Conservation (phyloP, 306 rosid species). For the Trichosanthes cucumerina region DNA sequence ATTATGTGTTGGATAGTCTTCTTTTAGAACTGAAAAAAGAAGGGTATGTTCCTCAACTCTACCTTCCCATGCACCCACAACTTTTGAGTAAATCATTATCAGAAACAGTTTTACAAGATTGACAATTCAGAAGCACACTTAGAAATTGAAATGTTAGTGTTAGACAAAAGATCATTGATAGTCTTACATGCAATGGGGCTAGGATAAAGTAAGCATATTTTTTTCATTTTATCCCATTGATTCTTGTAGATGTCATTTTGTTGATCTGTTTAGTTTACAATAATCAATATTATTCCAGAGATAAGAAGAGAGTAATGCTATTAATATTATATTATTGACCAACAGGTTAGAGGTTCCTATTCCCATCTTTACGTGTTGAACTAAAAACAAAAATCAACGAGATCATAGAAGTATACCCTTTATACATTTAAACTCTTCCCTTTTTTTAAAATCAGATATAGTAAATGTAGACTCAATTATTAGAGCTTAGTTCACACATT, state of each 20-base stretch:
- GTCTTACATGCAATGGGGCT: neutral
- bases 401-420: no score
- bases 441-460: no score
- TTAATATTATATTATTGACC: neutral
- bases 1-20: conserved; percentile 40
- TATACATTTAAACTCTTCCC: no score
- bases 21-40: conserved; percentile 56
- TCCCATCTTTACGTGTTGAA: no score
- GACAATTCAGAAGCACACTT: neutral
- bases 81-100: conserved; percentile 20
- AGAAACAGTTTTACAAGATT: neutral
- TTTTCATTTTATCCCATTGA: neutral
- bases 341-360: no score
- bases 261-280: neutral
- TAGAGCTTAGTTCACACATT: neutral
- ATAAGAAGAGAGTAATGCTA: neutral
- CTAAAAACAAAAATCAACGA: no score
- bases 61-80: conserved; percentile 63
- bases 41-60: conserved; percentile 66
- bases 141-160: neutral
- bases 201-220: neutral
- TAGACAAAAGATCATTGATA: neutral
- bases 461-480: neutral
- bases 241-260: neutral
- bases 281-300: neutral